phyloP scores from a whole-genome alignment of 257 asterid genomes.

The Scutellaria barbata region DNA sequence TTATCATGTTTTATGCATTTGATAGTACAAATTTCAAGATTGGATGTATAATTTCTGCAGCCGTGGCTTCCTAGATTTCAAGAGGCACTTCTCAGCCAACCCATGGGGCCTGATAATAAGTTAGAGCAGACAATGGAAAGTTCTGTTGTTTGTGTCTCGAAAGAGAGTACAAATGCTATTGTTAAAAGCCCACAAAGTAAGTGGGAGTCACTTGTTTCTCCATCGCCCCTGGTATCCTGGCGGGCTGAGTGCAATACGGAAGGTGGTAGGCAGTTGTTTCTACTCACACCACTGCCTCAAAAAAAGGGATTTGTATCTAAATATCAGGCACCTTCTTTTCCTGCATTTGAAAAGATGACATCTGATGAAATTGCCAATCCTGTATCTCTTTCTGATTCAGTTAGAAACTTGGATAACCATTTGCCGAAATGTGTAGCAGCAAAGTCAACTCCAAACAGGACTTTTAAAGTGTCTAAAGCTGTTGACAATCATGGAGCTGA shows the following conservation, averaged over 20 bases:
- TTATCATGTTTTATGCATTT: not conserved
- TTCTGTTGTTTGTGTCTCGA: constrained; percentile 31
- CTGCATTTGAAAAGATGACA: constrained; percentile 35
- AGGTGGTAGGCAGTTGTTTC: constrained; percentile 76
- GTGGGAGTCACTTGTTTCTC: constrained; percentile 76
- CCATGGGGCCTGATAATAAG: constrained; percentile 40
- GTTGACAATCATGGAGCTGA: constrained; percentile 34
- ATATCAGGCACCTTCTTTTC: constrained; percentile 39
- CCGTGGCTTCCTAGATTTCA: constrained; percentile 81
- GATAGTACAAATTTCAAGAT: constrained; percentile 10
- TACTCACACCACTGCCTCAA: constrained; percentile 85
- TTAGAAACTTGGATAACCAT: constrained; percentile 36
- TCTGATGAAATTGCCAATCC: constrained; percentile 35
- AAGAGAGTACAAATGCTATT: constrained; percentile 33
- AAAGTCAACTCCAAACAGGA: constrained; percentile 41
- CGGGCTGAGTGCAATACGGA: constrained; percentile 68
- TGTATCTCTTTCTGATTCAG: constrained; percentile 32
- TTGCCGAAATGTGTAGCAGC: constrained; percentile 35
- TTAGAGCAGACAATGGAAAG: constrained; percentile 42
- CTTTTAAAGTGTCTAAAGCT: constrained; percentile 37
- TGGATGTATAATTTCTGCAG: constrained; percentile 54
- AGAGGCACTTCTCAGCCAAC: constrained; percentile 47
- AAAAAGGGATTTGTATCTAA: constrained; percentile 49
- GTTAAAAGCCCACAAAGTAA: constrained; percentile 67
- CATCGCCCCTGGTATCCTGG: constrained; percentile 98